A percentile compares a stretch with the other conserved stretches of the same genome.
Evolutionary conservation across 129 eudicot species (phyloP).

Genomic region (Ambrosia artemisiifolia): DNA sequence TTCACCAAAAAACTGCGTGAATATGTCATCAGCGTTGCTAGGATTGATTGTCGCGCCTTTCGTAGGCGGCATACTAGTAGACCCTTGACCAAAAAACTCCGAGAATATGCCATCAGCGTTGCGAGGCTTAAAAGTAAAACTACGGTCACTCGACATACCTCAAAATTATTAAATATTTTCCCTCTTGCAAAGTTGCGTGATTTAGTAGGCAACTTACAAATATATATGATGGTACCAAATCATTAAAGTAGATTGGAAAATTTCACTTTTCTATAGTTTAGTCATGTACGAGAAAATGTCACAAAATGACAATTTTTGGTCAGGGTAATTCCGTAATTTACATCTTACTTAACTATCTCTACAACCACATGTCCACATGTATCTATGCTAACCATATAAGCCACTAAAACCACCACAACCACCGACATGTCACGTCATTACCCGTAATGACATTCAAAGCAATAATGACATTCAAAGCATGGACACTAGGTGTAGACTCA

Average conservation of each 20-base stretch:
- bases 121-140: constrained; percentile 61
- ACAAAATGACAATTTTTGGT: no score
- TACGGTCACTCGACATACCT: constrained; percentile 34
- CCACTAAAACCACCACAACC: background rate
- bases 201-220: background rate
- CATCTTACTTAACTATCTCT: background rate
- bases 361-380: no score
- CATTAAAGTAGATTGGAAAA: no score
- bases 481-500: constrained; percentile 71
- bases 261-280: no score
- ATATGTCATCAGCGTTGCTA: constrained; percentile 75
- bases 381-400: no score
- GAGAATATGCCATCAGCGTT: constrained; percentile 79
- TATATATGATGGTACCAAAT: no score
- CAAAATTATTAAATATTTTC: constrained; percentile 4
- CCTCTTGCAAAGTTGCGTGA: background rate
- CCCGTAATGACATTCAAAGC: constrained; percentile 39
- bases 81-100: constrained; percentile 75
- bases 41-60: constrained; percentile 61
- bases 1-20: constrained; percentile 50
- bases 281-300: no score
- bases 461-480: constrained; percentile 89
- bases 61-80: constrained; percentile 25
- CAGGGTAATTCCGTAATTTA: background rate
- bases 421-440: constrained; percentile 17